A percentile compares a stretch with the other conserved stretches of the same genome.
Conservation (phyloP, 805 yeast species). For the Saturnispora saitoi region DNA sequence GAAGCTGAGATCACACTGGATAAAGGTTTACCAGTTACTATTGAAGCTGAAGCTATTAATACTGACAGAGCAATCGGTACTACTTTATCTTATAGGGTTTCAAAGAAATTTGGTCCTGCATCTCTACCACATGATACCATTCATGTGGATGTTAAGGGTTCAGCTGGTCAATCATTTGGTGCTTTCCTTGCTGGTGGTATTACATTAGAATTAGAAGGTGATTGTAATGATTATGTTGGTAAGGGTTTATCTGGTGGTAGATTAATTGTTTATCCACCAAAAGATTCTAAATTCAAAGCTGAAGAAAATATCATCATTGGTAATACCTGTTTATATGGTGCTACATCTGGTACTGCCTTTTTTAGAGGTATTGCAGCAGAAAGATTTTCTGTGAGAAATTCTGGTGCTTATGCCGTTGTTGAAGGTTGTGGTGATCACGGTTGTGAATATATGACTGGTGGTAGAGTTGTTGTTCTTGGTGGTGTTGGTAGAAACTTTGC, state of each 20-base stretch:
- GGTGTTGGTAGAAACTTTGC: slow-evolving; percentile 87
- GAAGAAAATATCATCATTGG: slow-evolving; percentile 96
- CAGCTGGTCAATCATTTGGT: slow-evolving; percentile 98
- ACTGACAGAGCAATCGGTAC: slow-evolving; percentile 97
- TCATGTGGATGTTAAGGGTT: slow-evolving; percentile 83
- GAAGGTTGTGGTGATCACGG: slow-evolving; percentile 99
- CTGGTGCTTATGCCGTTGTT: slow-evolving; percentile 94
- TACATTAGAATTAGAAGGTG: slow-evolving; percentile 93
- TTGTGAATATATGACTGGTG: slow-evolving; percentile 99
- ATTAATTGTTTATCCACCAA: slow-evolving; percentile 85
- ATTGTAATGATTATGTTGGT: slow-evolving; percentile 96
- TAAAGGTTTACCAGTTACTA: slow-evolving; percentile 91
- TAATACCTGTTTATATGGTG: slow-evolving; percentile 96
- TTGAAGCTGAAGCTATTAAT: slow-evolving; percentile 87
- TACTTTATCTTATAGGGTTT: slow-evolving; percentile 86
- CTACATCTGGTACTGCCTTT: slow-evolving; percentile 90
- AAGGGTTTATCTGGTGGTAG: slow-evolving; percentile 97
- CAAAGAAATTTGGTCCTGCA: slow-evolving; percentile 85
- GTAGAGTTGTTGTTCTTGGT: slow-evolving; percentile 90
- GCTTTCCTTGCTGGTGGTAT: slow-evolving; percentile 96
- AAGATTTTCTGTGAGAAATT: slow-evolving; percentile 96
- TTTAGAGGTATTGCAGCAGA: slow-evolving; percentile 97
- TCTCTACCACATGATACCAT: slow-evolving; percentile 95
- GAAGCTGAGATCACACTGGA: slow-evolving; percentile 94
- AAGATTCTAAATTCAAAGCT: slow-evolving; percentile 73